These are phyloP conservation scores for Amphichorda felina DNA, from an alignment of 2,329 filamentous ascomycete genomes.

Conservation along the genomic window DNA sequence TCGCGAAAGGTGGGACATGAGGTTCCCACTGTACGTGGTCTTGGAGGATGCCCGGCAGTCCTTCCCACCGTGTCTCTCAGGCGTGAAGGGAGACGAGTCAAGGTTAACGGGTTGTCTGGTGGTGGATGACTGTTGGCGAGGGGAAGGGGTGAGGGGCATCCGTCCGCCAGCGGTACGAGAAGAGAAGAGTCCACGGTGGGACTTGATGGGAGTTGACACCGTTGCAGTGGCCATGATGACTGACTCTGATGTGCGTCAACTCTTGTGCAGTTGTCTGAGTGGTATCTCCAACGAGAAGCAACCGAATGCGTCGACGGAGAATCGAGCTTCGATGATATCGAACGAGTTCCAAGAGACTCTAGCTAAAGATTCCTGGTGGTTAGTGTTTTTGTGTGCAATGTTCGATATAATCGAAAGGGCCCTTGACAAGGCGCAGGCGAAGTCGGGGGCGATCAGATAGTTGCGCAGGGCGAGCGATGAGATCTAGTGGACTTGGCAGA, in stretches of 20 bases:
- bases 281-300: no score
- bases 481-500: slow-evolving; percentile 33
- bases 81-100: slow-evolving; percentile 67
- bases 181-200: slow-evolving; percentile 85
- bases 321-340: slow-evolving; percentile 25
- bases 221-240: slow-evolving; percentile 65
- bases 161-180: slow-evolving; percentile 88
- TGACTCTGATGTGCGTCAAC: slow-evolving; percentile 18
- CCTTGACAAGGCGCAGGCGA: slow-evolving; percentile 20
- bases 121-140: slow-evolving; percentile 51
- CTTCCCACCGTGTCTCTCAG: slow-evolving; percentile 44
- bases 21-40: slow-evolving; percentile 70
- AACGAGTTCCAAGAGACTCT: slow-evolving; percentile 47
- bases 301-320: slow-evolving; percentile 30
- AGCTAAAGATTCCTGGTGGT: slow-evolving; percentile 45
- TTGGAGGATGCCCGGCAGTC: slow-evolving; percentile 46
- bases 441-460: slow-evolving; percentile 36
- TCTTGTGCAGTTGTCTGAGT: no score
- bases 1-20: slow-evolving; percentile 68
- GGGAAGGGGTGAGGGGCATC: slow-evolving; percentile 89
- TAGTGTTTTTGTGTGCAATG: slow-evolving; percentile 31
- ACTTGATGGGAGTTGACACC: slow-evolving; percentile 88
- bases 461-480: slow-evolving; percentile 27
- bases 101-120: slow-evolving; percentile 36
- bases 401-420: slow-evolving; percentile 36